These are phyloP conservation scores for Fomitopsis pinicola DNA, from an alignment of 1,284 basidiomycete genomes.

Conservation along the genomic window DNA sequence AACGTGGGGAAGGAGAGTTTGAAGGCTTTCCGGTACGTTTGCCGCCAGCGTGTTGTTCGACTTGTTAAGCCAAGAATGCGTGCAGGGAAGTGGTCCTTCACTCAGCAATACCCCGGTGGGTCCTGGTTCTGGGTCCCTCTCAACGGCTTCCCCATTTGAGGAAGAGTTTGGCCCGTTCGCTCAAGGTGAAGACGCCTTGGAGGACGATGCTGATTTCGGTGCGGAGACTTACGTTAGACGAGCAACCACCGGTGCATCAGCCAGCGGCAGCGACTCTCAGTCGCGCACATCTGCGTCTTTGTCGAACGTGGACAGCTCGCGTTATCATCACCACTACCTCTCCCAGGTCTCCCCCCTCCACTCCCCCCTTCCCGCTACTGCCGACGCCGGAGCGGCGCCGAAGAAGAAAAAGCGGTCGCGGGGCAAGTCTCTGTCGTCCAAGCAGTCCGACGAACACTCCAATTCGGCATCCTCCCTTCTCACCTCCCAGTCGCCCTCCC, in stretches of 20 bases:
- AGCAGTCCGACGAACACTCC: constrained; percentile 15
- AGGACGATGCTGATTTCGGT: constrained; percentile 52
- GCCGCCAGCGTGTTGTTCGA: neutral
- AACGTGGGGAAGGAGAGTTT: constrained; percentile 34
- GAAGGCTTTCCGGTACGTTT: constrained; percentile 56
- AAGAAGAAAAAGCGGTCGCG: constrained; percentile 16
- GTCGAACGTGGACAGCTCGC: constrained; percentile 6
- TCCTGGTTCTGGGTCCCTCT: constrained; percentile 17
- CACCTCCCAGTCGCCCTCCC: constrained; percentile 17
- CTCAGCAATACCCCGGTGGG: constrained; percentile 7
- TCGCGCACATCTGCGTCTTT: constrained; percentile 53
- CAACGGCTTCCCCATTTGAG: constrained; percentile 13
- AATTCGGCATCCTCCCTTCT: constrained; percentile 25
- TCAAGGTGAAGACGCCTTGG: constrained; percentile 16
- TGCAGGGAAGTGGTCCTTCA: constrained; percentile 28
- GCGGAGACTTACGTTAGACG: constrained; percentile 48
- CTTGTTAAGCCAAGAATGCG: neutral
- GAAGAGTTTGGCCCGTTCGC: constrained; percentile 38
- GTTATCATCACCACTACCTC: constrained; percentile 29
- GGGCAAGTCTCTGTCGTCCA: constrained; percentile 23
- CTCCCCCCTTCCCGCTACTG: constrained; percentile 5
- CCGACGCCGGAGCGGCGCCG: neutral
- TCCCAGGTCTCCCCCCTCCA: constrained; percentile 17
- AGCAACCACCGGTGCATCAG: constrained; percentile 23
- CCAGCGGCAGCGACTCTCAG: constrained; percentile 42